These are phyloP conservation scores for Tetrapisispora pingtungensis DNA, from an alignment of 805 yeast species.

Conservation along the genomic window DNA sequence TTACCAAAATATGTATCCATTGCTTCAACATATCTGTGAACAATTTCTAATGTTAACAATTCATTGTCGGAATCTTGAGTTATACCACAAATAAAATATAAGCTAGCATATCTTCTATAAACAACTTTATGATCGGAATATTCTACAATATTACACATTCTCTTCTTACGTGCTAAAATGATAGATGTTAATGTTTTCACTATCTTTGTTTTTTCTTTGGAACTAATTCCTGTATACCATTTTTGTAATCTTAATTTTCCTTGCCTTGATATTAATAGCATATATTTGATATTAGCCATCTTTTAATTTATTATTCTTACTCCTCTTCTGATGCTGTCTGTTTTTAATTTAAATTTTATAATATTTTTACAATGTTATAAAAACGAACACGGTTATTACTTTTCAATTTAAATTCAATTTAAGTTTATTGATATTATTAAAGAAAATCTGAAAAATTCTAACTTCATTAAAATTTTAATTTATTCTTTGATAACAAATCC, in stretches of 20 bases:
- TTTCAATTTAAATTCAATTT: no score
- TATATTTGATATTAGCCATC: slow-evolving; percentile 48
- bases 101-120: slow-evolving; percentile 85
- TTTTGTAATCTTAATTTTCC: slow-evolving; percentile 89
- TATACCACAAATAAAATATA: slow-evolving; percentile 82
- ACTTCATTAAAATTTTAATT: no score
- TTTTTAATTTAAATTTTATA: no score
- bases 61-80: slow-evolving; percentile 53
- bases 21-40: slow-evolving; percentile 90
- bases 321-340: no score
- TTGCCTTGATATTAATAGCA: slow-evolving; percentile 80
- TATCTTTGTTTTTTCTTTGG: slow-evolving; percentile 76
- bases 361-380: no score
- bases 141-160: slow-evolving; percentile 92
- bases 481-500: no score
- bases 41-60: slow-evolving; percentile 68
- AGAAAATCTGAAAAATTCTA: no score
- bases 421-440: no score
- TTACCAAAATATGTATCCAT: slow-evolving; percentile 95
- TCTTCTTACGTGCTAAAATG: slow-evolving; percentile 74
- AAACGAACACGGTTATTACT: no score
- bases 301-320: no score
- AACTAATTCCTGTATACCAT: slow-evolving; percentile 83
- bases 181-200: slow-evolving; percentile 79
- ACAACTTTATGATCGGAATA: slow-evolving; percentile 69